Evolutionary conservation across 176 grass and related monocot species (phyloP).

Genomic region (Raddia guianensis): DNA sequence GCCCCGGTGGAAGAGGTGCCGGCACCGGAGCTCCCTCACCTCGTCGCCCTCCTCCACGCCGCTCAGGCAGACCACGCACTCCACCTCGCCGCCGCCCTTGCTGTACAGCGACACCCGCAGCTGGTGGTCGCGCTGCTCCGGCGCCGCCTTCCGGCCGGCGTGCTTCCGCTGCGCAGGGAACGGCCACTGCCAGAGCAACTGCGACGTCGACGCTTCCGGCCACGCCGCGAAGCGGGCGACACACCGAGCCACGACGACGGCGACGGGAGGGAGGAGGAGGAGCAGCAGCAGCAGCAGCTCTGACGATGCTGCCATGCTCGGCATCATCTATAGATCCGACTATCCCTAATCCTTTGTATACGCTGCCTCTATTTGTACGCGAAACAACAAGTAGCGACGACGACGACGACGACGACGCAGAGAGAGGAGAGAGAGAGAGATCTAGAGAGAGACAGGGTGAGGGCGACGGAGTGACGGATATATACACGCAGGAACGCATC

Average conservation of each 20-base stretch:
- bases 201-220: constrained; percentile 9
- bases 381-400: neutral
- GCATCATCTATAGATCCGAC: neutral
- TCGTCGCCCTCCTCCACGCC: constrained; percentile 65
- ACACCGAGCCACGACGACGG: neutral
- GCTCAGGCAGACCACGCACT: constrained; percentile 64
- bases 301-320: neutral
- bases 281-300: neutral
- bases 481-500: neutral
- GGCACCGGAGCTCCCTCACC: constrained; percentile 60
- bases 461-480: neutral
- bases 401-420: neutral
- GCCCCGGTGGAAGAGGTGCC: constrained; percentile 60
- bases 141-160: neutral
- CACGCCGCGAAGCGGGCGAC: constrained; percentile 14
- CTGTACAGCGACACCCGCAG: constrained; percentile 40
- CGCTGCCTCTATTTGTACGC: neutral
- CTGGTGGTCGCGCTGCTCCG: constrained; percentile 30
- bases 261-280: constrained; percentile 11
- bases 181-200: neutral
- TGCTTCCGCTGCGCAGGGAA: neutral
- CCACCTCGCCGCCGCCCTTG: neutral
- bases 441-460: constrained; percentile 2
- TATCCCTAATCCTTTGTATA: neutral
- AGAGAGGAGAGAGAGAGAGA: constrained; percentile 15